Conservation (phyloP, 768 basidiomycete genomes). For the Suillus cothurnatus region DNA sequence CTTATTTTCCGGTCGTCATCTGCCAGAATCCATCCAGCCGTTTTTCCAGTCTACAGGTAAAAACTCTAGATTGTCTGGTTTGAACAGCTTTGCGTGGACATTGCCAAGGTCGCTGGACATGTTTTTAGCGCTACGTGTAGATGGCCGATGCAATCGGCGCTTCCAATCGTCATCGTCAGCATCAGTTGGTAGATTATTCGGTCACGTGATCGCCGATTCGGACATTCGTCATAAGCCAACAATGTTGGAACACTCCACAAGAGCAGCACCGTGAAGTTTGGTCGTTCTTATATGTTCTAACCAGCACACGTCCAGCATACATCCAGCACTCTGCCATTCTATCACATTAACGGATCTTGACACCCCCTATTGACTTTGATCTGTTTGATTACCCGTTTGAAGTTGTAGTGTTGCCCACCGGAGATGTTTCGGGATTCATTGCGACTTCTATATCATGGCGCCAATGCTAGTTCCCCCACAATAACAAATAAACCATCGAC, state of each 20-base stretch:
- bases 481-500: constrained; percentile 15
- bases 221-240: background rate
- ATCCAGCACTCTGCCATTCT: background rate
- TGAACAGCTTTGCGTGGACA: background rate
- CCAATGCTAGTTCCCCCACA: constrained; percentile 19
- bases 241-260: background rate
- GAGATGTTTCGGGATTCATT: constrained; percentile 29
- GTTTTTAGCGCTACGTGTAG: background rate
- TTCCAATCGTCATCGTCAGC: background rate
- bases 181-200: background rate
- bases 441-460: constrained; percentile 19
- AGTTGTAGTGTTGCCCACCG: background rate
- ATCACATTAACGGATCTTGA: background rate
- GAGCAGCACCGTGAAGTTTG: background rate
- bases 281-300: background rate
- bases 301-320: background rate
- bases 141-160: background rate
- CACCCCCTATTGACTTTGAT: background rate
- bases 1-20: background rate
- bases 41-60: background rate
- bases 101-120: background rate
- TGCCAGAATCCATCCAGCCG: background rate
- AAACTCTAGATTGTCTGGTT: background rate
- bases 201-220: constrained; percentile 7
- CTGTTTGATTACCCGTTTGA: background rate